Evolutionary conservation across 345 rosid species (phyloP).

Genomic region (Acer negundo): DNA sequence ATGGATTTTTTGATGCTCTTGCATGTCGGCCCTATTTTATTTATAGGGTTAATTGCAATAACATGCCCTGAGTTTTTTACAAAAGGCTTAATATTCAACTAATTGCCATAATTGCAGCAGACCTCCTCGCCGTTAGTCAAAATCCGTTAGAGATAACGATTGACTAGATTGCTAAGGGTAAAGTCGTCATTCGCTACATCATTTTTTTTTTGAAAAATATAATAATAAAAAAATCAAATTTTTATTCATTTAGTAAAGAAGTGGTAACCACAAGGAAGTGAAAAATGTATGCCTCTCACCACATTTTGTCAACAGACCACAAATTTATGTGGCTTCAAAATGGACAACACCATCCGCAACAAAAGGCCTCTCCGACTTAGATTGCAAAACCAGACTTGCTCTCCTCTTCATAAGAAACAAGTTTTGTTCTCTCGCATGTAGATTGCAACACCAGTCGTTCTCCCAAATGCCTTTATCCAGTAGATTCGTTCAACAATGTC

Average conservation of each 20-base stretch:
- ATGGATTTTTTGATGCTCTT: too few species aligned
- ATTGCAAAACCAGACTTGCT: conserved; percentile 33
- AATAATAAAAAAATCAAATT: too few species aligned
- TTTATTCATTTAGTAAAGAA: background rate
- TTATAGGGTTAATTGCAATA: too few species aligned
- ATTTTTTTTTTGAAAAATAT: too few species aligned
- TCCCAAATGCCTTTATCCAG: conserved; percentile 11
- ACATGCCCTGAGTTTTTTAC: too few species aligned
- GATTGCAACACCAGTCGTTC: conserved; percentile 28
- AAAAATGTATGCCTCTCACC: conserved; percentile 54
- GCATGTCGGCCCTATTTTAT: too few species aligned
- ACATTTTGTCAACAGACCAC: conserved; percentile 37
- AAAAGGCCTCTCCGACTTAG: conserved; percentile 42
- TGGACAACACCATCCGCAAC: conserved; percentile 42
- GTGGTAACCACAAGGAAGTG: conserved; percentile 35
- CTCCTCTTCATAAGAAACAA: conserved; percentile 32
- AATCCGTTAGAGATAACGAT: too few species aligned
- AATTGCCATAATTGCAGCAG: too few species aligned
- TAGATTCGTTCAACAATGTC: background rate
- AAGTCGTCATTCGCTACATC: too few species aligned
- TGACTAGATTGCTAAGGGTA: too few species aligned
- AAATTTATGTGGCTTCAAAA: conserved; percentile 37
- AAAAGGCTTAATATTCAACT: too few species aligned
- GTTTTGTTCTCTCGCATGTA: conserved; percentile 23
- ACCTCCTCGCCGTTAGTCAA: too few species aligned